A percentile compares a stretch with the other conserved stretches of the same genome.
Evolutionary conservation across 306 rosid genomes (phyloP).

Genomic region (Potentilla sterilis): DNA sequence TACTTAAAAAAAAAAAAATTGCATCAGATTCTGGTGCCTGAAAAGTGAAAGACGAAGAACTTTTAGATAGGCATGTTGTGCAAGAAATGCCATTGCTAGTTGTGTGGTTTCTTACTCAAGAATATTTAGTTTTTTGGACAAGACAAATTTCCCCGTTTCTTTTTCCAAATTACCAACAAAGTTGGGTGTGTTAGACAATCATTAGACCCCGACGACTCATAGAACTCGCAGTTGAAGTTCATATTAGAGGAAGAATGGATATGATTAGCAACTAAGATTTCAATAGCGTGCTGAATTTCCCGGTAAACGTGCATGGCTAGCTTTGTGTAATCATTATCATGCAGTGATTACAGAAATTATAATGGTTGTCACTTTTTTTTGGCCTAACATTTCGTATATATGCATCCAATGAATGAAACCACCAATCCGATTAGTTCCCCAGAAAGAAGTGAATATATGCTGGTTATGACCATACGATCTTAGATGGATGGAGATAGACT

Average conservation of each 20-base stretch:
- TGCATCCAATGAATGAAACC: neutral
- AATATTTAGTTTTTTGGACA: neutral
- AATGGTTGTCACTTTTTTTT: neutral
- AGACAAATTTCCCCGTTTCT: neutral
- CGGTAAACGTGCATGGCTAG: neutral
- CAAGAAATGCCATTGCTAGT: conserved; percentile 3
- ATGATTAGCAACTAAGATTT: neutral
- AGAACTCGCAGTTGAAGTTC: neutral
- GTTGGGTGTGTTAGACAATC: neutral
- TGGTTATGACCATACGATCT: neutral
- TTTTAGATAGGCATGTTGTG: conserved; percentile 5
- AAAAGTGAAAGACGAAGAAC: conserved; percentile 41
- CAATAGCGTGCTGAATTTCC: neutral
- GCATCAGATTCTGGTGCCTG: conserved; percentile 35
- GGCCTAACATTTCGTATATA: conserved; percentile 1
- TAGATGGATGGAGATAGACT: neutral
- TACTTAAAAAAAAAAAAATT: neutral
- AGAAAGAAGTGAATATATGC: neutral
- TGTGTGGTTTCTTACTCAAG: neutral
- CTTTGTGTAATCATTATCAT: neutral
- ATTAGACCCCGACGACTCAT: neutral
- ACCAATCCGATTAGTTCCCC: neutral
- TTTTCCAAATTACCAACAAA: neutral
- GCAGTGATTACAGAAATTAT: neutral
- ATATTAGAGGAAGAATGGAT: neutral